Evolutionary conservation across 2,329 filamentous ascomycete species (phyloP).

Genomic region (Trichophyton schoenleinii): DNA sequence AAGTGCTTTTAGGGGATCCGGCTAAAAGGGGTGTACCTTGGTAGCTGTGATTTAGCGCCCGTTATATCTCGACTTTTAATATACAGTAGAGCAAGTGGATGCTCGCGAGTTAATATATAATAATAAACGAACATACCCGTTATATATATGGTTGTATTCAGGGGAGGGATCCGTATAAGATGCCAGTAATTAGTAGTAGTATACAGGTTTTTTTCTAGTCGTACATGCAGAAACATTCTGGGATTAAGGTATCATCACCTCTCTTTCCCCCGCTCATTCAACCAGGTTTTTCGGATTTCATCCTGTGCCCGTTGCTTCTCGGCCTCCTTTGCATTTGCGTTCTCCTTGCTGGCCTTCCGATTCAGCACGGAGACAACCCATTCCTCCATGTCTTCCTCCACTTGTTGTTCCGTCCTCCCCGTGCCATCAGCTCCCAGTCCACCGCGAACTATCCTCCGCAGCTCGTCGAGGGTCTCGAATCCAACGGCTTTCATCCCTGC

Average conservation of each 20-base stretch:
- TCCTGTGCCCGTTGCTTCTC: slow-evolving; percentile 22
- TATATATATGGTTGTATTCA: background rate
- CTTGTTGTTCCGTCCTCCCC: slow-evolving; percentile 35
- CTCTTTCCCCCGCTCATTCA: slow-evolving; percentile 13
- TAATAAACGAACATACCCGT: background rate
- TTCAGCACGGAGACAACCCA: slow-evolving; percentile 40
- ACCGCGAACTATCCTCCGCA: slow-evolving; percentile 48
- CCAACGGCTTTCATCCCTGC: slow-evolving; percentile 66
- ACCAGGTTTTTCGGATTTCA: slow-evolving; percentile 11
- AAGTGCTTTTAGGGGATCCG: no score
- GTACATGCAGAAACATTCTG: background rate
- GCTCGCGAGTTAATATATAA: background rate
- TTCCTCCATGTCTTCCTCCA: slow-evolving; percentile 42
- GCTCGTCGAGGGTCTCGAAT: slow-evolving; percentile 55
- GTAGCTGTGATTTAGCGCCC: background rate
- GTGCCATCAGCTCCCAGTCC: slow-evolving; percentile 48
- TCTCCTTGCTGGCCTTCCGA: slow-evolving; percentile 36
- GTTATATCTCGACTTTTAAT: background rate
- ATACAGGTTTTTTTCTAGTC: background rate
- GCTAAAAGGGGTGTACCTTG: no score
- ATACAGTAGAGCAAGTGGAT: background rate
- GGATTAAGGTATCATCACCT: slow-evolving; percentile 7
- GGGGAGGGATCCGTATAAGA: background rate
- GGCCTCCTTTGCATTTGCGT: slow-evolving; percentile 15
- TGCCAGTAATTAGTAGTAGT: background rate